Conservation (phyloP, 345 rosid genomes). For the Dimocarpus longan region DNA sequence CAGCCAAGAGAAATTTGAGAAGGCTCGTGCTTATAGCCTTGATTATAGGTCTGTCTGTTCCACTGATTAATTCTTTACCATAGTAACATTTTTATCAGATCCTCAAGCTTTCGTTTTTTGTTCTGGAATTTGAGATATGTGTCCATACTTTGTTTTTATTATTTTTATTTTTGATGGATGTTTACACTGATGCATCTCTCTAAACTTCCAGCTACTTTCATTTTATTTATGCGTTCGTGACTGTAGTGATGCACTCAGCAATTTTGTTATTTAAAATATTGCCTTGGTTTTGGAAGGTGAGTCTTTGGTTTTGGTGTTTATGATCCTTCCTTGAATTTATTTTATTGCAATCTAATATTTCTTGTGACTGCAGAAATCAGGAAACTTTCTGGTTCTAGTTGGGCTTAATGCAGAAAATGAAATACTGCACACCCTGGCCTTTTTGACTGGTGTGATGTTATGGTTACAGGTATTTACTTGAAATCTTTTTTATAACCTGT, state of each 20-base stretch:
- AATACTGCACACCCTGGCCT: constrained; percentile 83
- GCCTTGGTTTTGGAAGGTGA: constrained; percentile 99
- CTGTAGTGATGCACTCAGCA: constrained; percentile 88
- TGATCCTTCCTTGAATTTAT: neutral
- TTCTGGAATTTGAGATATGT: neutral
- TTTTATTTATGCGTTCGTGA: constrained; percentile 87
- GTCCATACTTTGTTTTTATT: neutral
- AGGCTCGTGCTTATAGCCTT: constrained; percentile 91
- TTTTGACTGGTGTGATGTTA: constrained; percentile 85
- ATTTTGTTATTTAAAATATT: constrained; percentile 84
- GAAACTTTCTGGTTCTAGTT: constrained; percentile 56
- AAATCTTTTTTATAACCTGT: constrained; percentile 4
- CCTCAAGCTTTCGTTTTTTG: constrained; percentile 9
- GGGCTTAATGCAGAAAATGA: constrained; percentile 86
- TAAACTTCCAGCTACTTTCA: constrained; percentile 69
- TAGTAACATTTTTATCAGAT: neutral
- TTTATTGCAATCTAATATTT: constrained; percentile 19
- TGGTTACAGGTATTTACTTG: constrained; percentile 83
- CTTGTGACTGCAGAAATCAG: constrained; percentile 62
- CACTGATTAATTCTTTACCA: constrained; percentile 6
- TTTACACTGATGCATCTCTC: constrained; percentile 21
- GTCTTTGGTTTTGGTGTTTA: constrained; percentile 17
- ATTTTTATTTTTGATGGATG: neutral
- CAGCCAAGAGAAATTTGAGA: constrained; percentile 89
- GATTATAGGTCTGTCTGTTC: constrained; percentile 73